phyloP scores from a whole-genome alignment of 257 asterid species.

The Salvia miltiorrhiza region DNA sequence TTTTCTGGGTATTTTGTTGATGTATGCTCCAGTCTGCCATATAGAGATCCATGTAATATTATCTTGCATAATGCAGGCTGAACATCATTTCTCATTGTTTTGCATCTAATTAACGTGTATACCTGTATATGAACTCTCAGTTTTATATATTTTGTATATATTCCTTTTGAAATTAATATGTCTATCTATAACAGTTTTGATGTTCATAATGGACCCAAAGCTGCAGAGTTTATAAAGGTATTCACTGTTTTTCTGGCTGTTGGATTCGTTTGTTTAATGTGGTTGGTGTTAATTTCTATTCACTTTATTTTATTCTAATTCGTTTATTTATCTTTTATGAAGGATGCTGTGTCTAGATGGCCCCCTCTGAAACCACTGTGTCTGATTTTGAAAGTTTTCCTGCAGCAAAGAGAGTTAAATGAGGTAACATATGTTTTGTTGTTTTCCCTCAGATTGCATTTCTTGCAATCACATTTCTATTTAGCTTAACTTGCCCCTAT shows the following conservation, averaged over 20 bases:
- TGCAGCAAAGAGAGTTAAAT: conserved; percentile 94
- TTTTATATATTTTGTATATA: not conserved
- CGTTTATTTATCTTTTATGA: not conserved
- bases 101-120: not conserved
- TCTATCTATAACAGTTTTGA: conserved; percentile 66
- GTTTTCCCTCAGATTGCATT: not conserved
- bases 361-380: conserved; percentile 88
- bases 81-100: not conserved
- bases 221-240: conserved; percentile 93
- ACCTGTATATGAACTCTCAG: not conserved
- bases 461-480: conserved; percentile 10
- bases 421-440: conserved; percentile 49
- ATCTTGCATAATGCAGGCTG: not conserved
- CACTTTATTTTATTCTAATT: not conserved
- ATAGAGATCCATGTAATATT: not conserved
- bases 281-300: not conserved
- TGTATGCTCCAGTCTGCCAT: not conserved
- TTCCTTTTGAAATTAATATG: conserved; percentile 8
- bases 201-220: conserved; percentile 85
- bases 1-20: too few relatives aligned
- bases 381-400: conserved; percentile 82
- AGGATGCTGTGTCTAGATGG: conserved; percentile 80
- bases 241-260: conserved; percentile 2
- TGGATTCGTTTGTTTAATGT: conserved; percentile 8
- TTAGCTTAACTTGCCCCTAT: conserved; percentile 19